Evolutionary conservation across 192 early-diverging fungal species (phyloP), one percentile per base, ranked within the genome.

Genomic region (Pilaira anomala): DNA sequence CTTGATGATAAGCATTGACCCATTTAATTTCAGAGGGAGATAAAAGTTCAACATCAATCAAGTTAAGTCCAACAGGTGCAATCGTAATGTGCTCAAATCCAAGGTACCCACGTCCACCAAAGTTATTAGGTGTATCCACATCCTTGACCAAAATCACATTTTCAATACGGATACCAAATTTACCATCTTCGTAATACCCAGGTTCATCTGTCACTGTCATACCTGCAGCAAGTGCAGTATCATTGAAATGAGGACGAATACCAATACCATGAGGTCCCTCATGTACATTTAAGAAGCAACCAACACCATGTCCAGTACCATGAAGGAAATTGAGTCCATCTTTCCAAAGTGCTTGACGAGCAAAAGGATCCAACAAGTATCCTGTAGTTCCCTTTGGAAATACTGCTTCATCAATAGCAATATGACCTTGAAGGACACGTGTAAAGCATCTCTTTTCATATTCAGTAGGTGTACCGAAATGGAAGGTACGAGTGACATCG

Each of bases 131-230:
- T 0, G 93, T 92, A 3, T 87, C 71, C 0, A 69, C 83, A 48
- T 89, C 79, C 50, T 84, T 84, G 22, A 97, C 86, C 41, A 99
- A 65, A 59, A 96, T 76, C 30, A 96, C 86, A 69, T 94, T 97
- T 75, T 99, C 97, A 67, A 97, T 96, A 67, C 97, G 92, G 67
- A 97, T 97, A 60, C 97, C 97, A 73, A 97, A 99, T 33, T 84
- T 78, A 22, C 93, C 94, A 74, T 99, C 94, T 73, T 96, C 87
- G 71, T 99, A 99, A 80, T 92, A 99, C 1, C 97, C 97, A 18
- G 97, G 97, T 75, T 99, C 93, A 71, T 99, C 92, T 18, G 97
- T 94, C 36, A 99, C 87, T 0, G 90, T 94, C 97, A 99, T 99
- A 16, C 94, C 94, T 7, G 85, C 80, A 40, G 83, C 84, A 40